These are phyloP conservation scores for Ogataea pini DNA, from an alignment of 805 yeast genomes.

Conservation along the genomic window DNA sequence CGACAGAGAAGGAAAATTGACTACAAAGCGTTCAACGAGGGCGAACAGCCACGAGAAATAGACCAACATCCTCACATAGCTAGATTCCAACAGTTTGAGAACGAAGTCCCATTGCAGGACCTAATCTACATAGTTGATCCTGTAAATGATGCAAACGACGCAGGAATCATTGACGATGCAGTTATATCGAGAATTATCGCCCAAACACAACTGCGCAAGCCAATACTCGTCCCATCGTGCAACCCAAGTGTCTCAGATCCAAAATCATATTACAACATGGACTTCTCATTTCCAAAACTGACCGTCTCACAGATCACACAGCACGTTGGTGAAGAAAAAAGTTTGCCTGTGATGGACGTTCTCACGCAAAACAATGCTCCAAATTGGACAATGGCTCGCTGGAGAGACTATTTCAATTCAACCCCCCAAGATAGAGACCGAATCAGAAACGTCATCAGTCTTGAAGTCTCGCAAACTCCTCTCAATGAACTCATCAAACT, in stretches of 20 bases:
- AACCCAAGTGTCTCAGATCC: slow-evolving; percentile 17
- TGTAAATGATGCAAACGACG: slow-evolving; percentile 13
- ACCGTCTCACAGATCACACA: slow-evolving; percentile 58
- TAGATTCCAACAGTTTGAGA: slow-evolving; percentile 34
- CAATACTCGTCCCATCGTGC: slow-evolving; percentile 35
- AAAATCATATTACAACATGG: slow-evolving; percentile 14
- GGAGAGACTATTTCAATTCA: slow-evolving; percentile 70
- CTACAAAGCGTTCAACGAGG: slow-evolving; percentile 77
- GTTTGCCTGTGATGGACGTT: slow-evolving; percentile 87
- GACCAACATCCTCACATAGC: slow-evolving; percentile 61
- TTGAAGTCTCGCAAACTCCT: slow-evolving; percentile 67
- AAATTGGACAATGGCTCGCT: slow-evolving; percentile 67
- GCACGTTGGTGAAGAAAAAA: slow-evolving; percentile 59
- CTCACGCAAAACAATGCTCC: slow-evolving; percentile 70
- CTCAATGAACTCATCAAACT: slow-evolving; percentile 52
- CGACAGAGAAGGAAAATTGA: slow-evolving; percentile 62
- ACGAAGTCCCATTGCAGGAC: slow-evolving; percentile 28
- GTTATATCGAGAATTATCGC: slow-evolving; percentile 25
- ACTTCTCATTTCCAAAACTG: slow-evolving; percentile 49
- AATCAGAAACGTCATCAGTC: slow-evolving; percentile 75
- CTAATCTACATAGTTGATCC: slow-evolving; percentile 33
- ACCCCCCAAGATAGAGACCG: slow-evolving; percentile 53
- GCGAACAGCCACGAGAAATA: slow-evolving; percentile 52
- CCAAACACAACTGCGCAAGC: slow-evolving; percentile 32
- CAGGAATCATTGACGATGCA: slow-evolving; percentile 29